Evolutionary conservation across 306 rosid genomes (phyloP).

Genomic region (Rubus parviflorus): DNA sequence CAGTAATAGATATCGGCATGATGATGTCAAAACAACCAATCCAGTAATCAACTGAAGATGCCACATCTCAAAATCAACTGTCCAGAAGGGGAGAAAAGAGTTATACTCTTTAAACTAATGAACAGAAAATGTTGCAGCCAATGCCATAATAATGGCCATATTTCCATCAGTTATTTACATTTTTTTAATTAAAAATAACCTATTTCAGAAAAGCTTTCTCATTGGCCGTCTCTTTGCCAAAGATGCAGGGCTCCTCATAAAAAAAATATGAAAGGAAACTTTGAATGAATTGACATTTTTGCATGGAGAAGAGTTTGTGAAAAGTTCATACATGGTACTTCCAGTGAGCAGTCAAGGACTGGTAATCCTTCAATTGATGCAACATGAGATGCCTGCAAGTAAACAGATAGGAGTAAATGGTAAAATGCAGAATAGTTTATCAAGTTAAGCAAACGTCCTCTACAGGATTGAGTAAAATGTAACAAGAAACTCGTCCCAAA

Average conservation of each 20-base stretch:
- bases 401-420: slow-evolving; percentile 17
- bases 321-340: slow-evolving; percentile 67
- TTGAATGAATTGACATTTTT: slow-evolving; percentile 14
- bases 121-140: neutral
- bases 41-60: slow-evolving; percentile 89
- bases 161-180: neutral
- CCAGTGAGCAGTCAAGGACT: slow-evolving; percentile 66
- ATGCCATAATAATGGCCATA: neutral
- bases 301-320: slow-evolving; percentile 13
- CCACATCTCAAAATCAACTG: slow-evolving; percentile 90
- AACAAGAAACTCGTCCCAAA: neutral
- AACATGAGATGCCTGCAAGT: slow-evolving; percentile 71
- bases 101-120: slow-evolving; percentile 15
- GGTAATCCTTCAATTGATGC: slow-evolving; percentile 76
- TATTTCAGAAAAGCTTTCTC: neutral
- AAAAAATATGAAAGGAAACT: slow-evolving; percentile 3
- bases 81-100: slow-evolving; percentile 21
- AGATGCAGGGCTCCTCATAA: slow-evolving; percentile 11
- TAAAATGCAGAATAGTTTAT: slow-evolving; percentile 6
- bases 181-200: neutral
- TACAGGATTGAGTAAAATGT: too few relatives aligned
- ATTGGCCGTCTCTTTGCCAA: neutral
- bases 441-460: slow-evolving; percentile 13
- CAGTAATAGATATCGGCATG: slow-evolving; percentile 64
- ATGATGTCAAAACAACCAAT: slow-evolving; percentile 66